Evolutionary conservation across 2,329 filamentous ascomycete species (phyloP).

Genomic region (Teratosphaeria gauchensis): DNA sequence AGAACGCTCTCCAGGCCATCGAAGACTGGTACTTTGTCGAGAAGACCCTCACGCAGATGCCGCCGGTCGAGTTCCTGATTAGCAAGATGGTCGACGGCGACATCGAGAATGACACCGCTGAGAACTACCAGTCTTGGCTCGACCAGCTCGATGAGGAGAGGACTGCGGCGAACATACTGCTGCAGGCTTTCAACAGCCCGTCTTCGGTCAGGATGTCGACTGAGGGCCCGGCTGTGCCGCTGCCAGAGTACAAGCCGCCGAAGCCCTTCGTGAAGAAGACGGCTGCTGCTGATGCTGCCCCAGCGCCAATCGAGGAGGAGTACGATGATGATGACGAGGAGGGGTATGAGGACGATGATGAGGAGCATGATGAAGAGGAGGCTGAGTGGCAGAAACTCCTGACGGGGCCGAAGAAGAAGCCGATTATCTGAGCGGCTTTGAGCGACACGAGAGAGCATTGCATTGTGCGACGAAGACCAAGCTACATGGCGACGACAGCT

Average conservation of each 20-base stretch:
- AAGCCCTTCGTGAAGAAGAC: background rate
- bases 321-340: background rate
- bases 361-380: slow-evolving; percentile 1
- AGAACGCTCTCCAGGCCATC: slow-evolving; percentile 16
- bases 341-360: background rate
- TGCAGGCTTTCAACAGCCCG: background rate
- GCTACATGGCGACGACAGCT: no score
- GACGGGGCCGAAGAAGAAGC: background rate
- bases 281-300: background rate
- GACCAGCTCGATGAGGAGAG: background rate
- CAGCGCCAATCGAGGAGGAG: background rate
- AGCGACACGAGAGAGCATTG: no score
- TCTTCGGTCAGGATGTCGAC: background rate
- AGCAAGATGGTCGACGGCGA: slow-evolving; percentile 11
- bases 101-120: slow-evolving; percentile 9
- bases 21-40: slow-evolving; percentile 9
- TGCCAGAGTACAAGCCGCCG: background rate
- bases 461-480: no score
- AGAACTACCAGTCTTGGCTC: slow-evolving; percentile 18
- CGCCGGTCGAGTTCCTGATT: slow-evolving; percentile 25
- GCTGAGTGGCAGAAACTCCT: slow-evolving; percentile 10
- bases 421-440: no score
- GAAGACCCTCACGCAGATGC: slow-evolving; percentile 12
- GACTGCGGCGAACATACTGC: background rate
- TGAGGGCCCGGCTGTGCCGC: background rate